phyloP scores from a whole-genome alignment of 176 grass and related monocot genomes.

The Cocos nucifera region DNA sequence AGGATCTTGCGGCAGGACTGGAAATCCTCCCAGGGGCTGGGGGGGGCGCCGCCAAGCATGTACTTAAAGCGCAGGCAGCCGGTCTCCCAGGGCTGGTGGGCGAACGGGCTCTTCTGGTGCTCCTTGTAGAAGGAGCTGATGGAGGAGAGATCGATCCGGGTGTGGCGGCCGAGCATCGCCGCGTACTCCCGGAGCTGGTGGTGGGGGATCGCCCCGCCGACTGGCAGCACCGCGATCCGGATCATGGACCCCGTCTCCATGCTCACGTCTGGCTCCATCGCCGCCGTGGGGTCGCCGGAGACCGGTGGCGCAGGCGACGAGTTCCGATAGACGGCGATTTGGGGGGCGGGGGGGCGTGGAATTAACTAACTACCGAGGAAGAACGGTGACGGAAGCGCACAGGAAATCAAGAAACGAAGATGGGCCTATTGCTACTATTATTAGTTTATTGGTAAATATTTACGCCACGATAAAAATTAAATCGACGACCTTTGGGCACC shows the following conservation, averaged over 20 bases:
- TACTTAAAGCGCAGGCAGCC: slow-evolving; percentile 82
- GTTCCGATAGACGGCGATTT: too few species aligned
- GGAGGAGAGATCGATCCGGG: slow-evolving; percentile 65
- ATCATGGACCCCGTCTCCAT: slow-evolving; percentile 80
- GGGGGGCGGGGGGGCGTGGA: too few species aligned
- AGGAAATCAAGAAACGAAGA: too few species aligned
- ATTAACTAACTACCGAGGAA: too few species aligned
- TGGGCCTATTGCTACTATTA: too few species aligned
- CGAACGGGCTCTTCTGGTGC: slow-evolving; percentile 97
- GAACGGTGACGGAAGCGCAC: too few species aligned
- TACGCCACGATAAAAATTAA: too few species aligned
- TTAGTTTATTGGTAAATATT: too few species aligned
- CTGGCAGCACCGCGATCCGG: slow-evolving; percentile 74
- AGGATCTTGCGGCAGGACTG: slow-evolving; percentile 96
- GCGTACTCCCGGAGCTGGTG: slow-evolving; percentile 66
- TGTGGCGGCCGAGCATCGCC: slow-evolving; percentile 51
- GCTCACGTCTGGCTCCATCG: slow-evolving; percentile 97
- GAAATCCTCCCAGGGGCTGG: slow-evolving; percentile 97
- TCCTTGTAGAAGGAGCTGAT: slow-evolving; percentile 83
- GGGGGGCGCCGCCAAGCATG: slow-evolving; percentile 62
- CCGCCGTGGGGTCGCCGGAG: not conserved
- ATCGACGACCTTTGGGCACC: too few species aligned
- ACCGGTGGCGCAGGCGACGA: too few species aligned
- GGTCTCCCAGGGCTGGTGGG: slow-evolving; percentile 74
- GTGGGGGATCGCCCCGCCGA: slow-evolving; percentile 68